These are phyloP conservation scores for Brasenia schreberi DNA, from an alignment of 164 flowering plant genomes.

Conservation along the genomic window DNA sequence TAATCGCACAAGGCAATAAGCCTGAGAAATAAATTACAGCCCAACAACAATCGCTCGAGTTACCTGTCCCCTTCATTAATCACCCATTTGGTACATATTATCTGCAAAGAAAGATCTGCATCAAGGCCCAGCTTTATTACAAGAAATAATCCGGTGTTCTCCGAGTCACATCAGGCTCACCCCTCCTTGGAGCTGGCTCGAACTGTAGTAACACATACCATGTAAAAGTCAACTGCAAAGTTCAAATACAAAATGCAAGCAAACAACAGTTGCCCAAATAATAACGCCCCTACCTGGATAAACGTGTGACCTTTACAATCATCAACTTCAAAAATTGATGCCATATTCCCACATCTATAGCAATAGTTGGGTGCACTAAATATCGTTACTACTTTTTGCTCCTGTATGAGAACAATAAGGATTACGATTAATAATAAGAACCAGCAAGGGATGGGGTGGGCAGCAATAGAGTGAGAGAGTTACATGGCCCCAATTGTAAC, in stretches of 20 bases:
- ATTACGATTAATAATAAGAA: too few relatives aligned
- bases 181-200: conserved; percentile 98
- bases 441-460: too few relatives aligned
- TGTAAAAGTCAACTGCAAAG: too few relatives aligned
- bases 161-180: conserved; percentile 95
- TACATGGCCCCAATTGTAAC: conserved; percentile 98
- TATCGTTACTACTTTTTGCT: conserved; percentile 95
- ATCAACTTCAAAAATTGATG: conserved; percentile 93
- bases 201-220: too few relatives aligned
- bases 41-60: conserved; percentile 10
- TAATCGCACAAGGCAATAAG: conserved; percentile 12
- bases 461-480: background rate
- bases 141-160: conserved; percentile 96
- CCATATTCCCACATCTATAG: conserved; percentile 98
- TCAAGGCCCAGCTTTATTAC: conserved; percentile 15
- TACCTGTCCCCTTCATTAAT: conserved; percentile 8
- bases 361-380: conserved; percentile 98
- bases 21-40: conserved; percentile 13
- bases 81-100: conserved; percentile 13
- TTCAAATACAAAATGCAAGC: too few relatives aligned
- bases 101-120: conserved; percentile 11
- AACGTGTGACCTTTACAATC: conserved; percentile 92
- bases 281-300: conserved; percentile 83
- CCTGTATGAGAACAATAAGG: too few relatives aligned
- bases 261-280: too few relatives aligned